Evolutionary conservation across 2,329 filamentous ascomycete genomes (phyloP), one percentile per base, ranked within the genome.

Genomic region (Helotiales sp.): DNA sequence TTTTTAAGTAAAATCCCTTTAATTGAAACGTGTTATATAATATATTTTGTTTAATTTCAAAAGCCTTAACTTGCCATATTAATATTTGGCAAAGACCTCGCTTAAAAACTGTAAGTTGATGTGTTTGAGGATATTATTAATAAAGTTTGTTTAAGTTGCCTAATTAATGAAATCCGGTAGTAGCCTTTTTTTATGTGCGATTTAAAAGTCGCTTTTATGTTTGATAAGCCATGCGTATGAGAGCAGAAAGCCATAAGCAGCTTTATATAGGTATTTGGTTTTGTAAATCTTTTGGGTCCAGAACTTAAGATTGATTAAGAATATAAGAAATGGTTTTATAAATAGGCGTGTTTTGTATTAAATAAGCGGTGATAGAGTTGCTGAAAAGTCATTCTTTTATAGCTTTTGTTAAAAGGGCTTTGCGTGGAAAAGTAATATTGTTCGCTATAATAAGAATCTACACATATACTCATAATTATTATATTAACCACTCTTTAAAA

Each of bases 31-130:
- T 24, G 30, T 57, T 15, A 69, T 7, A 20, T 65, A 32, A 54
- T 70, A 73, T 34, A 73, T 69, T 34, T 55, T 62, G 45, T 80
- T 78, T 11, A 80, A 62, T 6, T 77, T 67, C 5, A 68, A 66
- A 1, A 79, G 73, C 2, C 79, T 73, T 10, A 80, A 70, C 65
- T 80, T 78, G 15, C 78, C 78, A 64, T 75, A 80, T 4, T 59
- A 63, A 65, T 75, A 80, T 15, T 78, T 75, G 6, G 22, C 32
- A 24, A 75, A 71, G 30, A 78, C 61, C 0, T 65, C 66, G 11
- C 64, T 43, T 34, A 76, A 20, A 26, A 74, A 60, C 32, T 66
- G 60, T 40, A 66, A 58, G 52, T 70, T 63, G 15, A 71, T 59
- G 37, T 66, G 37, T 34, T 66, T 17, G 28, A 69, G 47, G 50